Evolutionary conservation across 345 rosid genomes (phyloP).

Genomic region (Jatropha curcas): DNA sequence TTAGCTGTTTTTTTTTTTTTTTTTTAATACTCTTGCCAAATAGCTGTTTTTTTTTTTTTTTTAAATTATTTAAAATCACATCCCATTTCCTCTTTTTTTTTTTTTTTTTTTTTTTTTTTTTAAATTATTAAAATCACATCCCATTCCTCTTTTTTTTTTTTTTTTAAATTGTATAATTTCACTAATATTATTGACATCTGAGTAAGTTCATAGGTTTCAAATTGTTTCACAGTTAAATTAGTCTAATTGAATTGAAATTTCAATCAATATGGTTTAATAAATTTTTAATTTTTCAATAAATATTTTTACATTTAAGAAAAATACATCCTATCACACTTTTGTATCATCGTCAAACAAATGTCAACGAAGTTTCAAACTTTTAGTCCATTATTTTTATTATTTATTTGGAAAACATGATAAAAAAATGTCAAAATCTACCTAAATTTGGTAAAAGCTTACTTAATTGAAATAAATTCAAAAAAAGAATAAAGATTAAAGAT

Average conservation of each 20-base stretch:
- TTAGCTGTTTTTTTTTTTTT: too few species aligned
- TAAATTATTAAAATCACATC: too few species aligned
- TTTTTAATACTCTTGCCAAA: too few species aligned
- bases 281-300: too few species aligned
- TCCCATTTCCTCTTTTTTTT: too few species aligned
- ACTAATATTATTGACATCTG: not conserved
- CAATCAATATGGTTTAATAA: too few species aligned
- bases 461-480: not conserved
- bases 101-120: too few species aligned
- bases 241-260: not conserved
- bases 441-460: not conserved
- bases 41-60: too few species aligned
- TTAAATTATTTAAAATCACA: too few species aligned
- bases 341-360: not conserved
- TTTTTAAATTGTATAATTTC: not conserved
- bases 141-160: too few species aligned
- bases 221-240: not conserved
- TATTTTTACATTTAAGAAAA: not conserved
- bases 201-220: not conserved
- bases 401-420: not conserved
- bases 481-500: not conserved
- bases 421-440: not conserved
- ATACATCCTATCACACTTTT: not conserved
- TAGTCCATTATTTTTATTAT: not conserved
- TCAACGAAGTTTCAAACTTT: not conserved